Conservation (phyloP, 1,284 basidiomycete genomes). For the Cutaneotrichosporon sp. region DNA sequence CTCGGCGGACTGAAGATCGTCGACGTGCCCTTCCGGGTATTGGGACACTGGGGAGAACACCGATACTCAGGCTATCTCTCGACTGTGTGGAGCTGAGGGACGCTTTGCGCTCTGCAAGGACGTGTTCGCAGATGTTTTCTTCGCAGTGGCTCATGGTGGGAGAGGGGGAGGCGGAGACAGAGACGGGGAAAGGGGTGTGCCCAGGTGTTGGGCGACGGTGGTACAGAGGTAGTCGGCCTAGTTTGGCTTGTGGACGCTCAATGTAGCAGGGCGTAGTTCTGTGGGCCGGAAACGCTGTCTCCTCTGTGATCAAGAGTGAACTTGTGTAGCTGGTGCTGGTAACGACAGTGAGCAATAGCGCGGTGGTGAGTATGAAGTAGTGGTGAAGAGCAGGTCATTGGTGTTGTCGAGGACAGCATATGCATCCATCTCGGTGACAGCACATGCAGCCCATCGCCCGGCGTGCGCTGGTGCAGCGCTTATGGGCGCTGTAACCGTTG, state of each 20-base stretch:
- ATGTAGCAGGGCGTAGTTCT: too few relatives aligned
- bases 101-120: conserved; percentile 1
- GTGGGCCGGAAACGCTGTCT: too few relatives aligned
- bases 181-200: too few relatives aligned
- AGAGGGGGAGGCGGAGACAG: neutral
- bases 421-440: too few relatives aligned
- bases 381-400: neutral
- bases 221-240: too few relatives aligned
- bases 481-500: neutral
- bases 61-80: neutral
- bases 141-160: neutral
- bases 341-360: neutral
- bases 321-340: too few relatives aligned
- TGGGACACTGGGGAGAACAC: neutral
- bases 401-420: neutral
- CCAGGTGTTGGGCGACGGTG: too few relatives aligned
- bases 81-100: neutral
- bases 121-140: conserved; percentile 2
- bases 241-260: too few relatives aligned
- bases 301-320: too few relatives aligned
- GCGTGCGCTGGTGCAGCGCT: neutral
- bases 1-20: neutral
- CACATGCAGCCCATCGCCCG: too few relatives aligned
- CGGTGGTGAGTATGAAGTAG: neutral
- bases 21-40: neutral